phyloP scores from a whole-genome alignment of 768 basidiomycete species.

The Pleurotus ostreatus region DNA sequence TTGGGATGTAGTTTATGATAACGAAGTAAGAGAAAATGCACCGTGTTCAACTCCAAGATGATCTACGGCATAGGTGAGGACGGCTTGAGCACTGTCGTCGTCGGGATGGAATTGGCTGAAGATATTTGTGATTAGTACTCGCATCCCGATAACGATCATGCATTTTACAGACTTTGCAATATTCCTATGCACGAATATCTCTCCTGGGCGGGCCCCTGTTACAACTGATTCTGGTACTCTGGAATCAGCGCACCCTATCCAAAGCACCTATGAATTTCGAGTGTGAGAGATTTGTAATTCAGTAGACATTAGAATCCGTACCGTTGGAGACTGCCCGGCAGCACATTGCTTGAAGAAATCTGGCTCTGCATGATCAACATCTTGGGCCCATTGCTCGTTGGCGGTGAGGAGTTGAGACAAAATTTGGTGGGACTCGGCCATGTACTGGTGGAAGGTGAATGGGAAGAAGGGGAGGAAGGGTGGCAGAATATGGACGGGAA shows the following conservation, averaged over 20 bases:
- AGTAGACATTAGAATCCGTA: constrained; percentile 15
- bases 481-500: background rate
- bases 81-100: constrained; percentile 57
- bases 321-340: constrained; percentile 51
- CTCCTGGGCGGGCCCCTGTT: constrained; percentile 50
- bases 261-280: constrained; percentile 37
- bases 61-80: constrained; percentile 55
- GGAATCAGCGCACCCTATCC: constrained; percentile 64
- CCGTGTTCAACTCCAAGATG: constrained; percentile 57
- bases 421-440: background rate
- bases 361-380: constrained; percentile 39
- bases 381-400: constrained; percentile 55
- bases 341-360: constrained; percentile 47
- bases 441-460: background rate
- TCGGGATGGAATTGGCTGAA: constrained; percentile 53
- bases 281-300: background rate
- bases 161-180: constrained; percentile 55
- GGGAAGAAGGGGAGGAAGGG: background rate
- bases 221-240: constrained; percentile 63
- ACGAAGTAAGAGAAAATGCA: constrained; percentile 22
- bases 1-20: constrained; percentile 7
- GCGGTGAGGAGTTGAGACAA: constrained; percentile 9
- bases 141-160: too few relatives aligned
- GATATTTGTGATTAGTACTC: background rate
- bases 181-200: constrained; percentile 65